Base-by-base conservation (phyloP, 192 early-diverging fungal genomes). In the Anaeromyces robustus region DNA sequence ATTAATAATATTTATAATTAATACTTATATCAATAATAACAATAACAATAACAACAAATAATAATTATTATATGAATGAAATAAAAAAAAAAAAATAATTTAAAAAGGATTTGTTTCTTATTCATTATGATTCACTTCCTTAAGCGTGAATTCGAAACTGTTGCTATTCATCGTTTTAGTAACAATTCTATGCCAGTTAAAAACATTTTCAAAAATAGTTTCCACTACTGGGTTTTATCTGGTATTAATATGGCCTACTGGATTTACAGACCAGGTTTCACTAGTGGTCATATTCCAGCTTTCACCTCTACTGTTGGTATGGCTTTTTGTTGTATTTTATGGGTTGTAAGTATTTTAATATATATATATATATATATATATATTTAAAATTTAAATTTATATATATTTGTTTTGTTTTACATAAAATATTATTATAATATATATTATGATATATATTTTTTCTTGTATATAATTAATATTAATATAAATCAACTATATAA, bases 121-220 rank as follows among this genome's bases (percentile, higher is more conserved):
- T 82, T 96, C 84, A 85, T 92, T 80, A 90, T 96, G 87, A 82
- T 90, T 26, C 97, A 97, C 83, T 98, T 97, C 84, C 80, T 93
- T 81, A 97, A 98, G 87, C 92, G 97, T 29, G 95, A 97, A 86
- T 89, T 92, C 77, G 97, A 98, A 83, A 97, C 97, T 5, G 80
- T 95, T 4, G 95, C 95, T 90, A 92, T 97, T 31, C 96, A 98
- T 83, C 92, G 94, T 29, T 97, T 97, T 85, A 94, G 78, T 29
- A 93, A 96, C 83, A 94, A 93, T 30, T 96, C 96, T 14, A 98
- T 98, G 97, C 97, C 97, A n/a, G 87, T 96, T 80, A 77, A 83
- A n/a, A 96, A 96, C 83, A 86, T 98, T 19, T 95, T 96, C 81
- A 98, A 97, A 86, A 98, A 98, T 87, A 96, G 94, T 79, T 89